phyloP scores from a whole-genome alignment of 2,329 filamentous ascomycete genomes.

The Anisogramma anomala region DNA sequence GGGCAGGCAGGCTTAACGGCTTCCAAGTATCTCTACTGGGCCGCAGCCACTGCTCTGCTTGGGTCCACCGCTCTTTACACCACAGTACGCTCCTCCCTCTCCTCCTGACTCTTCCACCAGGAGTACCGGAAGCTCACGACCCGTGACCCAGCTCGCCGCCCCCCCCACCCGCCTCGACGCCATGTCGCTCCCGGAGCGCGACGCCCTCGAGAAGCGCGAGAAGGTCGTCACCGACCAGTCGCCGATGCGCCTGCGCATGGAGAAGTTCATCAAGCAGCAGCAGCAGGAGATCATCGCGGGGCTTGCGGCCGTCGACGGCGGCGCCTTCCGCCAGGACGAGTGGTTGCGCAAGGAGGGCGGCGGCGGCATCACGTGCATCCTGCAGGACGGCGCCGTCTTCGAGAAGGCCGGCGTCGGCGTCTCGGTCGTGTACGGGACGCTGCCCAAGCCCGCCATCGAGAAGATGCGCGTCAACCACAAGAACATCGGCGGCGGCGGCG shows the following conservation, averaged over 20 bases:
- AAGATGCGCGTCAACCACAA: slow-evolving; percentile 96
- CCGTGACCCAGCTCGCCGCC: slow-evolving; percentile 27
- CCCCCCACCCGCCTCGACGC: slow-evolving; percentile 42
- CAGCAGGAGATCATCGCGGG: slow-evolving; percentile 78
- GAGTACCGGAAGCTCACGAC: not conserved
- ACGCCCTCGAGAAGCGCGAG: slow-evolving; percentile 70
- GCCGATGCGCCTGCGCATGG: slow-evolving; percentile 96
- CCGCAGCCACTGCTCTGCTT: slow-evolving; percentile 32
- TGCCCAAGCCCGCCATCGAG: slow-evolving; percentile 76
- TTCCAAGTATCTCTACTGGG: slow-evolving; percentile 22
- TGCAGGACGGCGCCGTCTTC: slow-evolving; percentile 94
- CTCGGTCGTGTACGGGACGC: slow-evolving; percentile 83
- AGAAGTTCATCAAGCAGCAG: slow-evolving; percentile 86
- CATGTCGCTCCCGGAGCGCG: slow-evolving; percentile 71
- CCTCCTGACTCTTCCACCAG: not conserved
- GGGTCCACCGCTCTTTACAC: slow-evolving; percentile 44
- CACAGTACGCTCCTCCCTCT: slow-evolving; percentile 33
- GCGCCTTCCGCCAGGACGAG: slow-evolving; percentile 68
- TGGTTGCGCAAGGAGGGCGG: slow-evolving; percentile 84
- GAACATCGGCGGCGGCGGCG: slow-evolving; percentile 58
- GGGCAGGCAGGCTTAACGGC: slow-evolving; percentile 20
- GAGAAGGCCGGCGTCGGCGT: slow-evolving; percentile 96
- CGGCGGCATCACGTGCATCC: slow-evolving; percentile 84
- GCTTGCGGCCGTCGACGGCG: slow-evolving; percentile 73
- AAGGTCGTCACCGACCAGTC: slow-evolving; percentile 63